phyloP scores from a whole-genome alignment of 768 basidiomycete genomes.

The Leccinum subgranulosum region DNA sequence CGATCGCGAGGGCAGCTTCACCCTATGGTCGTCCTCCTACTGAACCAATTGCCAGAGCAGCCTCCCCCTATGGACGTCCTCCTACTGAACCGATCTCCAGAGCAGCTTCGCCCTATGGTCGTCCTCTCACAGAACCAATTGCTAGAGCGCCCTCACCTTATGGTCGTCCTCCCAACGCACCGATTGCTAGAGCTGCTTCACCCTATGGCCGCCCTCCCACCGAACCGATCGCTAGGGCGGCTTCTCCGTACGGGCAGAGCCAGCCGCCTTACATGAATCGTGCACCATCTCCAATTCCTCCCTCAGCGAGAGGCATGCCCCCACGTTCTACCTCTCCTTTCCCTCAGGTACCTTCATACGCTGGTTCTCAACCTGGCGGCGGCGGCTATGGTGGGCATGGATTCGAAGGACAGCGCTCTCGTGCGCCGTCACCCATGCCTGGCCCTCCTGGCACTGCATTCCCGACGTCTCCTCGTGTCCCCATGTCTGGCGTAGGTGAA shows the following conservation, averaged over 20 bases:
- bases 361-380: slow-evolving; percentile 16
- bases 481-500: slow-evolving; percentile 14
- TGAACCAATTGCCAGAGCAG: slow-evolving; percentile 20
- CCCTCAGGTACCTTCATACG: slow-evolving; percentile 30
- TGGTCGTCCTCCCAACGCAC: slow-evolving; percentile 34
- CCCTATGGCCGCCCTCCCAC: slow-evolving; percentile 34
- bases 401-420: slow-evolving; percentile 48
- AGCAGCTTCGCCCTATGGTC: slow-evolving; percentile 32
- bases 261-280: slow-evolving; percentile 27
- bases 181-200: slow-evolving; percentile 36
- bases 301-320: slow-evolving; percentile 12
- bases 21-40: slow-evolving; percentile 32
- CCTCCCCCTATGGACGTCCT: slow-evolving; percentile 33
- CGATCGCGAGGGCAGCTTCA: slow-evolving; percentile 31
- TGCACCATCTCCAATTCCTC: slow-evolving; percentile 30
- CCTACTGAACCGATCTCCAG: slow-evolving; percentile 38
- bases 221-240: slow-evolving; percentile 40
- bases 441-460: slow-evolving; percentile 33
- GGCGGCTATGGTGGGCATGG: slow-evolving; percentile 58
- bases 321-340: slow-evolving; percentile 31
- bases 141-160: slow-evolving; percentile 29
- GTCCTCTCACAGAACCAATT: slow-evolving; percentile 38
- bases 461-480: slow-evolving; percentile 29
- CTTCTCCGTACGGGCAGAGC: slow-evolving; percentile 30
- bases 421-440: slow-evolving; percentile 55